A percentile compares a stretch with the other conserved stretches of the same genome.
Conservation (phyloP, 768 basidiomycete genomes). For the Rossbeevera mucosa region DNA sequence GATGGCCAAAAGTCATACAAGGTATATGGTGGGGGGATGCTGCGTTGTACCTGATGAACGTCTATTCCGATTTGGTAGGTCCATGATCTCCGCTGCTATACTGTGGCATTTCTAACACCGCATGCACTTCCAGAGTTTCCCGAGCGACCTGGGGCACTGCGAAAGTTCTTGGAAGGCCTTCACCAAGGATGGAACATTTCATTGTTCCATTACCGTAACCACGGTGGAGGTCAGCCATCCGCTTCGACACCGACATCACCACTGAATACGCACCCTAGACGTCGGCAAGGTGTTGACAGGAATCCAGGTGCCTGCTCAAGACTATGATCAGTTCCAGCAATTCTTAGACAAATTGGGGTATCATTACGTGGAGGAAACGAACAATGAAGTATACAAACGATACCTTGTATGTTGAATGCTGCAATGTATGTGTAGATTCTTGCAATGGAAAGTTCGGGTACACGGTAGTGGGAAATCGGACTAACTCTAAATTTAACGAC, state of each 20-base stretch:
- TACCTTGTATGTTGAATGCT: conserved; percentile 47
- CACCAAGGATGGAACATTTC: conserved; percentile 91
- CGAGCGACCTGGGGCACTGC: conserved; percentile 86
- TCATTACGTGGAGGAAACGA: conserved; percentile 87
- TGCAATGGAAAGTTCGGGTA: background rate
- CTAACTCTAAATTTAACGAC: conserved; percentile 1
- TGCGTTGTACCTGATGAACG: conserved; percentile 77
- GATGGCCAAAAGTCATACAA: conserved; percentile 88
- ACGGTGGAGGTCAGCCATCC: conserved; percentile 76
- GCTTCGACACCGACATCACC: background rate
- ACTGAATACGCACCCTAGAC: conserved; percentile 45
- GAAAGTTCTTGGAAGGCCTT: conserved; percentile 82
- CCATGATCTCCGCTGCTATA: background rate
- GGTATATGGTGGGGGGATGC: conserved; percentile 93
- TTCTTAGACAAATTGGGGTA: conserved; percentile 82
- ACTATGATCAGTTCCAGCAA: conserved; percentile 60
- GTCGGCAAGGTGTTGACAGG: conserved; percentile 91
- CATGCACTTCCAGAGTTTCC: conserved; percentile 71
- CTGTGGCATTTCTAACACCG: background rate
- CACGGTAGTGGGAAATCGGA: conserved; percentile 13
- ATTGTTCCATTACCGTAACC: conserved; percentile 96
- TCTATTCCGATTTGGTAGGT: conserved; percentile 87
- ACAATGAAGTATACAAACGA: conserved; percentile 78
- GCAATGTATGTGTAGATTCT: no score
- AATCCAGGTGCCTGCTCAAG: conserved; percentile 78